These are phyloP conservation scores for Geoglossum glabrum DNA, from an alignment of 495 filamentous ascomycete species.

Conservation along the genomic window DNA sequence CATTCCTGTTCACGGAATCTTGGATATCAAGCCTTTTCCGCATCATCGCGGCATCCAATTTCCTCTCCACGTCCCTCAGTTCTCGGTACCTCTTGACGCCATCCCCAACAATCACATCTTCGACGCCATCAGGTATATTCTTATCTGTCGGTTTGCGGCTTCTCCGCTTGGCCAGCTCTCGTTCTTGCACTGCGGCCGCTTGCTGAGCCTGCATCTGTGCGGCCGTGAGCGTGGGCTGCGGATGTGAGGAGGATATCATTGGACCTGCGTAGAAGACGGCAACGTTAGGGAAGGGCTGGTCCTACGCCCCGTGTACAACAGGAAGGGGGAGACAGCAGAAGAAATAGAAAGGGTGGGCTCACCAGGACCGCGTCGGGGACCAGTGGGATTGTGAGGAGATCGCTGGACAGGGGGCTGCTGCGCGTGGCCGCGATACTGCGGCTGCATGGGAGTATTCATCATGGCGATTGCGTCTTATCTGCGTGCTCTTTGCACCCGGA, in stretches of 20 bases:
- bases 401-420: not conserved
- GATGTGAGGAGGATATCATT: constrained; percentile 5
- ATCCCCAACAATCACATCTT: constrained; percentile 60
- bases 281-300: not conserved
- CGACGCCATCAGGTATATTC: constrained; percentile 75
- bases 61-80: constrained; percentile 70
- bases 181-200: constrained; percentile 29
- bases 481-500: not conserved
- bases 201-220: constrained; percentile 26
- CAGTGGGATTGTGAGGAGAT: constrained; percentile 1
- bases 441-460: not conserved
- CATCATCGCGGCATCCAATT: constrained; percentile 84
- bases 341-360: not conserved
- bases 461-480: not conserved
- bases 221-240: not conserved
- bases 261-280: not conserved
- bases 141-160: constrained; percentile 83
- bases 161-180: constrained; percentile 50
- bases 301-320: not conserved
- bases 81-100: constrained; percentile 63
- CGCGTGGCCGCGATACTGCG: constrained; percentile 1
- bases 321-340: not conserved
- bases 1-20: constrained; percentile 58
- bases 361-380: constrained; percentile 2
- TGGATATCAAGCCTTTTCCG: constrained; percentile 81